Percentiles rank a stretch among this genome's conserved stretches.
Evolutionary conservation across 371 early-diverging fungal genomes (phyloP).

Genomic region (Lichtheimia hyalospora): DNA sequence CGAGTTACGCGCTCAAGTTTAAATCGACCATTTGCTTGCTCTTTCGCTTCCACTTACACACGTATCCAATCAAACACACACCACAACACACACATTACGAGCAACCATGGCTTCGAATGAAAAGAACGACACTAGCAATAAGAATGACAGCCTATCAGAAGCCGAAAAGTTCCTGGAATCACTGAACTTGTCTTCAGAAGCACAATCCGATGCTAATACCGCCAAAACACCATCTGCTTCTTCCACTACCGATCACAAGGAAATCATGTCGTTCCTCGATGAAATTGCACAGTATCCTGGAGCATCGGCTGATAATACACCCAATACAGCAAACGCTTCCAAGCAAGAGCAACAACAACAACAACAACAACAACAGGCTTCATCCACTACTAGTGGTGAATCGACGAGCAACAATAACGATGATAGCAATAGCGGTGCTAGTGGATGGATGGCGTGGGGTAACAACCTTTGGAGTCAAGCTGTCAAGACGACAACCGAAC

Average conservation of each 20-base stretch:
- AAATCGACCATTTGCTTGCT: no score
- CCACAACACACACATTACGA: no score
- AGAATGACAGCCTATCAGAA: conserved; percentile 37
- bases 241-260: conserved; percentile 36
- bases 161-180: conserved; percentile 54
- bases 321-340: background rate
- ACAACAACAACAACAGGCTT: background rate
- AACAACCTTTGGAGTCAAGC: conserved; percentile 50
- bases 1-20: no score
- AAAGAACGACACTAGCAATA: background rate
- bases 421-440: background rate
- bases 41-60: no score
- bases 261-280: conserved; percentile 55
- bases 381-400: background rate
- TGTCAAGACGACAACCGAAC: conserved; percentile 52
- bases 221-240: conserved; percentile 1
- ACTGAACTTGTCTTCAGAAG: conserved; percentile 33
- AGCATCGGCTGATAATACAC: background rate
- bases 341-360: background rate
- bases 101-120: no score
- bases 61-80: no score
- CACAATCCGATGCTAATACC: conserved; percentile 3
- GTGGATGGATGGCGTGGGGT: conserved; percentile 53
- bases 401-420: background rate
- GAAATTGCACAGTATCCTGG: conserved; percentile 46